Evolutionary conservation across 345 rosid genomes (phyloP).

Genomic region (Erysimum cheiranthoides): DNA sequence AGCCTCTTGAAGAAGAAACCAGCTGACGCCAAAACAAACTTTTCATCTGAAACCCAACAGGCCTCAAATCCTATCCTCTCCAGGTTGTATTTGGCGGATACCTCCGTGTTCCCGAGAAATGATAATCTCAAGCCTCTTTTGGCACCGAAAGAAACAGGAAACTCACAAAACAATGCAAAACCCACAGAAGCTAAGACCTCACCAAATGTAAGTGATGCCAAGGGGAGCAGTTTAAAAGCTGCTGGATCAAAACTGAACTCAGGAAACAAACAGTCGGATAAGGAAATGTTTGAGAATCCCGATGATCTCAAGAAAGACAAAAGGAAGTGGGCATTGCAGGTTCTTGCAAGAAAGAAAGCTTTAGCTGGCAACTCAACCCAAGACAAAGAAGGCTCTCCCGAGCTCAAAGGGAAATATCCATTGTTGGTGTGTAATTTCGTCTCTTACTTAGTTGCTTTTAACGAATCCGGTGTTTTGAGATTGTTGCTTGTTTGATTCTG

Average conservation of each 20-base stretch:
- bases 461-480: constrained; percentile 21
- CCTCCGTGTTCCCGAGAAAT: constrained; percentile 94
- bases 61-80: constrained; percentile 79
- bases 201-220: constrained; percentile 53
- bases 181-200: constrained; percentile 48
- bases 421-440: constrained; percentile 64
- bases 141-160: constrained; percentile 47
- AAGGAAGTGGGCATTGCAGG: constrained; percentile 92
- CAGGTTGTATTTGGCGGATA: constrained; percentile 92
- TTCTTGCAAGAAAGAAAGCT: constrained; percentile 92
- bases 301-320: constrained; percentile 78
- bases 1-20: constrained; percentile 66
- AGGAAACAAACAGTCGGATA: constrained; percentile 47
- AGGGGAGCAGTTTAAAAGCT: constrained; percentile 53
- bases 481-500: constrained; percentile 33
- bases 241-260: constrained; percentile 53
- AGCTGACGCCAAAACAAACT: constrained; percentile 48
- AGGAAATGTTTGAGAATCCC: constrained; percentile 49
- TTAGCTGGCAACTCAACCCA: constrained; percentile 55
- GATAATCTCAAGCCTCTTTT: constrained; percentile 82
- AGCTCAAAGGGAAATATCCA: constrained; percentile 80
- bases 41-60: constrained; percentile 50
- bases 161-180: constrained; percentile 53
- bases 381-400: constrained; percentile 61
- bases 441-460: constrained; percentile 23